Conservation (phyloP, 768 basidiomycete species). For the Solioccasus polychromus region DNA sequence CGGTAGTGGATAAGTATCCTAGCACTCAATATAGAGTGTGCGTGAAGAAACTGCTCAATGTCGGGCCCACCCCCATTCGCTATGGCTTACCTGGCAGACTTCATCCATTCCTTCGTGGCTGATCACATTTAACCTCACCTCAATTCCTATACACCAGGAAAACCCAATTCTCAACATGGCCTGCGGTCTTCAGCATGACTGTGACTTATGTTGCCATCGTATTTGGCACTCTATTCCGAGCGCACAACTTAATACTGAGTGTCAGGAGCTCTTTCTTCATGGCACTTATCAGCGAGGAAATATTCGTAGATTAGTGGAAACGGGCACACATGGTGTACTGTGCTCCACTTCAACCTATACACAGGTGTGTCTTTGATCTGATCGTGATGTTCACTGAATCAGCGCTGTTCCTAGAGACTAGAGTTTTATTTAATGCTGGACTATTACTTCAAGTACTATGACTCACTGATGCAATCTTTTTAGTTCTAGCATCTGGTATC, state of each 20-base stretch:
- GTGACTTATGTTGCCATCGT: constrained; percentile 79
- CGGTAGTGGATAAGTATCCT: too few relatives aligned
- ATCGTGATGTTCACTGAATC: neutral
- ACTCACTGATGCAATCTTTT: constrained; percentile 94
- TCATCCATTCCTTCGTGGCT: constrained; percentile 48
- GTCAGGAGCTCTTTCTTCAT: constrained; percentile 79
- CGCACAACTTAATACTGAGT: constrained; percentile 86
- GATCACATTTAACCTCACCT: constrained; percentile 55
- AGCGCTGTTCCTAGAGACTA: constrained; percentile 52
- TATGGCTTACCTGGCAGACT: constrained; percentile 73
- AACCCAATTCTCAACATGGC: constrained; percentile 77
- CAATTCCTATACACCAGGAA: too few relatives aligned
- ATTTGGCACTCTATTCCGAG: constrained; percentile 79
- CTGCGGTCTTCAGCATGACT: constrained; percentile 65
- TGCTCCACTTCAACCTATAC: constrained; percentile 80
- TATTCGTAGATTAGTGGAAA: constrained; percentile 70
- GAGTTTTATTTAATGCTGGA: constrained; percentile 96
- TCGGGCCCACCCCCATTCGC: too few relatives aligned
- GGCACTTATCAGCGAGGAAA: constrained; percentile 82
- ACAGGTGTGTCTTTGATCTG: constrained; percentile 52
- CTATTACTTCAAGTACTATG: constrained; percentile 96
- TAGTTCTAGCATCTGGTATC: too few relatives aligned
- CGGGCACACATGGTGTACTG: constrained; percentile 73
- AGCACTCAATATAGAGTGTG: too few relatives aligned
- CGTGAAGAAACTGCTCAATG: too few relatives aligned